Evolutionary conservation across 2,329 filamentous ascomycete genomes (phyloP).

Genomic region (Colletotrichum chlorophyti): DNA sequence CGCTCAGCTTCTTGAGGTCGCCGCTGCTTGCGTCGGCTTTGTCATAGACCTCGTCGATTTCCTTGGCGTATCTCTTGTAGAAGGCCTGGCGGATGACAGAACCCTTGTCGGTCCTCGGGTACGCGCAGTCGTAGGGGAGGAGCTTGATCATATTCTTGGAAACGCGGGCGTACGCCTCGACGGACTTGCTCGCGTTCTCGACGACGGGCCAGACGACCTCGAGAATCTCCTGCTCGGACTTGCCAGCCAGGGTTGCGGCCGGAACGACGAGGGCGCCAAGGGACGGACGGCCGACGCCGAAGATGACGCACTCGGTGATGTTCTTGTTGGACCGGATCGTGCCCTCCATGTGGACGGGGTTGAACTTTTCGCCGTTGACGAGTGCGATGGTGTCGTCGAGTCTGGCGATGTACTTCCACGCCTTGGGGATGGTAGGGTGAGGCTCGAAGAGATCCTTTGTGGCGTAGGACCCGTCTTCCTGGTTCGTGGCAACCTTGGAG

Average conservation of each 20-base stretch:
- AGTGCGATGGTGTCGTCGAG: constrained; percentile 68
- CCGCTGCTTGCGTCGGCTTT: constrained; percentile 33
- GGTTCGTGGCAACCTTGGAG: constrained; percentile 60
- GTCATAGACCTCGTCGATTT: constrained; percentile 38
- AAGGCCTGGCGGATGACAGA: constrained; percentile 40
- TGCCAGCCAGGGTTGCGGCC: constrained; percentile 23
- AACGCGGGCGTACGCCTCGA: constrained; percentile 44
- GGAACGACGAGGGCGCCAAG: constrained; percentile 64
- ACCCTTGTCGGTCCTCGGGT: constrained; percentile 45
- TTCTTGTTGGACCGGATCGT: constrained; percentile 51
- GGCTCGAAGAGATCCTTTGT: constrained; percentile 68
- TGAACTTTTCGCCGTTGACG: constrained; percentile 73
- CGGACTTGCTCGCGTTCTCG: constrained; percentile 37
- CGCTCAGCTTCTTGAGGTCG: constrained; percentile 30
- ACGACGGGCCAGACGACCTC: constrained; percentile 42
- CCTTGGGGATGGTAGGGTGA: constrained; percentile 56
- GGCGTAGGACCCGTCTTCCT: constrained; percentile 64
- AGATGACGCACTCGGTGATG: constrained; percentile 64
- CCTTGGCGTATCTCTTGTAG: constrained; percentile 25
- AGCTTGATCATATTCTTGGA: constrained; percentile 57
- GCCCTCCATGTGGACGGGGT: constrained; percentile 67
- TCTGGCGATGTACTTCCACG: constrained; percentile 69
- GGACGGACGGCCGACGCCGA: constrained; percentile 63
- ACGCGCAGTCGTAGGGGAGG: constrained; percentile 48
- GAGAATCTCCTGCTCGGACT: constrained; percentile 35